Evolutionary conservation across 305 asterid species (phyloP), one percentile per base, ranked within the genome.

Genomic region (Fraxinus velutina): DNA sequence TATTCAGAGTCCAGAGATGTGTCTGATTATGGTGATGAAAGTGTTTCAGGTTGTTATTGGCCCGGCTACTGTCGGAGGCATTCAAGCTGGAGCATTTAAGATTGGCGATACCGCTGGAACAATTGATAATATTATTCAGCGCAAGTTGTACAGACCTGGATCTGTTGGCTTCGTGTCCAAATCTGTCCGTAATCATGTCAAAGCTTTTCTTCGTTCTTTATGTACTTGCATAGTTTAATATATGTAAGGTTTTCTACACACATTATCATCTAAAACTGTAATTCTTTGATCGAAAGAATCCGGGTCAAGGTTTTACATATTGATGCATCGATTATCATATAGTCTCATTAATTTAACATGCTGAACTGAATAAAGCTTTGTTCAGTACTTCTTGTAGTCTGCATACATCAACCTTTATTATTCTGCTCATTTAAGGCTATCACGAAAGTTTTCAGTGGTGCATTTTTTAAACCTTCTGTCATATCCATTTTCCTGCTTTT

Each of bases 41-140:
- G 30, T 84, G 50, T 85, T 79, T 84, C 86, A 95, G 99, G 99
- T 93, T 83, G 89, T 95, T 79, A 92, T 95, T 64, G 98, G 99
- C 68, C 99, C 99, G 73, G 97, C 99, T 83, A 92, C 98, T 21
- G 99, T 95, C 79, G 99, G 99, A 76, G 99, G 99, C 76, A 85
- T 95, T 88, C 99, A 95, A 89, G 99, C 99, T 84, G 99, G 99
- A 85, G 98, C 98, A 75, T 95, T 95, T 82, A 93, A 94, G 90
- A 95, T 95, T 81, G 99, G 99, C 80, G 99, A 95, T 83, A 95
- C 99, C 30, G 98, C 97, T 77, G 99, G 99, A 81, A 95, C 99
- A 84, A 90, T 93, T 83, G 99, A 95, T 88, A 95, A 95, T 78
- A 93, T 95, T 70, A 89, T 93, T 80, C 94, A 92, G 0, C 91